Conservation (phyloP, 805 yeast species). For the Grigorovia humatica region DNA sequence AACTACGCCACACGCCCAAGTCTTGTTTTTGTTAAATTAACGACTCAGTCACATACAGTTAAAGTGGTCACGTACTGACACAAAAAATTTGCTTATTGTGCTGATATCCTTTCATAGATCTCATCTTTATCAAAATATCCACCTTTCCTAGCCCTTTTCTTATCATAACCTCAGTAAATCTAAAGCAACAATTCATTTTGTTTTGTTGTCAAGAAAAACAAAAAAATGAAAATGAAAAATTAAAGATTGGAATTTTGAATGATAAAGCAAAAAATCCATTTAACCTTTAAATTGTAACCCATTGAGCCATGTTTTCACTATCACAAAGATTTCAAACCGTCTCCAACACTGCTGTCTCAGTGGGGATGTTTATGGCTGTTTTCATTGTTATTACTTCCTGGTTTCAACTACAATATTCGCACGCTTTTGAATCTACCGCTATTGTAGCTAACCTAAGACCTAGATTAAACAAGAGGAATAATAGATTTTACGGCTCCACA, state of each 20-base stretch:
- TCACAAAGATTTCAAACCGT: conserved; percentile 39
- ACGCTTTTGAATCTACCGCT: conserved; percentile 36
- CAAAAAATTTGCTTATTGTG: no score
- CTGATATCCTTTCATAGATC: no score
- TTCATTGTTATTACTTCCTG: conserved; percentile 40
- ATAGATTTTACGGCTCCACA: conserved; percentile 57
- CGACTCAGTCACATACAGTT: no score
- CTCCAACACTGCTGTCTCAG: conserved; percentile 45
- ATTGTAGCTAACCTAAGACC: conserved; percentile 27
- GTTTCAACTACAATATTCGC: conserved; percentile 36
- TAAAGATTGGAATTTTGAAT: neutral
- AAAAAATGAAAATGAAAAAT: neutral
- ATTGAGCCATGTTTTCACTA: conserved; percentile 32
- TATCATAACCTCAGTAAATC: neutral
- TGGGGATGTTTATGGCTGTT: conserved; percentile 37
- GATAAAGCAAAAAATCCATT: neutral
- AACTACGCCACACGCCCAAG: conserved; percentile 8
- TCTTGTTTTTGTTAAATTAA: no score
- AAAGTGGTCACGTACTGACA: no score
- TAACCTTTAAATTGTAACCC: neutral
- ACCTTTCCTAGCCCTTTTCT: no score
- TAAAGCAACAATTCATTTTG: neutral
- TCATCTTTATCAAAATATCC: no score
- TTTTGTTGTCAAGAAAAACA: neutral
- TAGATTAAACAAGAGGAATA: conserved; percentile 38